Conservation (phyloP, 83 land plant genomes). For the Isoetes engelmannii region DNA sequence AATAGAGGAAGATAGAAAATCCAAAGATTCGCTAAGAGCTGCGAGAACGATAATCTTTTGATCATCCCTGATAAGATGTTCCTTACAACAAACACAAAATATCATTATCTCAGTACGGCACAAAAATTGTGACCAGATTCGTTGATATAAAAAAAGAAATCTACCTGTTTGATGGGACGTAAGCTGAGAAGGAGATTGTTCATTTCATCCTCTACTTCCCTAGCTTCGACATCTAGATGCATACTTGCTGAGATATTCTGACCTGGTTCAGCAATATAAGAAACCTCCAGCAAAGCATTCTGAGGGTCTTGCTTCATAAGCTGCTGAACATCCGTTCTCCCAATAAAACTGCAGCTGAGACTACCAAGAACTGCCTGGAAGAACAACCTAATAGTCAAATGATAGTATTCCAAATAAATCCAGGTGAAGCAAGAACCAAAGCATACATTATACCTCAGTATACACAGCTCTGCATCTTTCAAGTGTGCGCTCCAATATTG, state of each 20-base stretch:
- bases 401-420: not conserved
- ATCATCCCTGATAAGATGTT: conserved; percentile 85
- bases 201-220: conserved; percentile 73
- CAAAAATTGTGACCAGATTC: too few relatives aligned
- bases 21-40: conserved; percentile 94
- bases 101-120: too few relatives aligned
- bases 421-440: not conserved
- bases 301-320: conserved; percentile 88
- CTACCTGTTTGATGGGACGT: conserved; percentile 92
- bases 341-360: conserved; percentile 87
- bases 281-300: conserved; percentile 50
- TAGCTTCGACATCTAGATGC: conserved; percentile 55
- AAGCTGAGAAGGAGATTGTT: conserved; percentile 69
- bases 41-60: conserved; percentile 85
- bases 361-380: conserved; percentile 94
- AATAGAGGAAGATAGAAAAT: conserved; percentile 85
- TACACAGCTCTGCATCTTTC: conserved; percentile 96
- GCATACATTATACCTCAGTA: conserved; percentile 54
- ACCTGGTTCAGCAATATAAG: conserved; percentile 30
- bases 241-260: conserved; percentile 20
- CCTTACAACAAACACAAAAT: too few relatives aligned
- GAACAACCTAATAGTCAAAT: not conserved
- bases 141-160: not conserved
- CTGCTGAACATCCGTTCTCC: conserved; percentile 81
- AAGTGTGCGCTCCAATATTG: conserved; percentile 85